A percentile compares a stretch with the other conserved stretches of the same genome.
These are phyloP conservation scores for Hyphopichia burtonii DNA, from an alignment of 1,139 yeast species.

Conservation along the genomic window DNA sequence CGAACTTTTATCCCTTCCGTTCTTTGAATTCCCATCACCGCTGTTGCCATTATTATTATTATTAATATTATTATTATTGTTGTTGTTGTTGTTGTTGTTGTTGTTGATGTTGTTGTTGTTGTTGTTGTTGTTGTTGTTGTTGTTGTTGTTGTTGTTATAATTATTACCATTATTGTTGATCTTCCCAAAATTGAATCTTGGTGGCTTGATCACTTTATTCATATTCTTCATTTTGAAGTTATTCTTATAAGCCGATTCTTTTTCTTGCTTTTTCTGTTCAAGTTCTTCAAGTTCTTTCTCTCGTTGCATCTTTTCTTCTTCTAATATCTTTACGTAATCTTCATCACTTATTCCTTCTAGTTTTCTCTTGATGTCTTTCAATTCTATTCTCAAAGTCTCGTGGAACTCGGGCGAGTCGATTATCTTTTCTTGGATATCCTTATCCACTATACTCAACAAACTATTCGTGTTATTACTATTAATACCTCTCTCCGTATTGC, in stretches of 20 bases:
- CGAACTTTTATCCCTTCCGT: constrained; percentile 4
- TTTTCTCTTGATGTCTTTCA: constrained; percentile 34
- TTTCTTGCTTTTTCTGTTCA: constrained; percentile 8
- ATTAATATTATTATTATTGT: background rate
- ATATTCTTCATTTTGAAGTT: constrained; percentile 28
- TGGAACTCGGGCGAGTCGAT: constrained; percentile 46
- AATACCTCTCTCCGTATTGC: constrained; percentile 3
- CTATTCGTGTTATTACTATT: constrained; percentile 7
- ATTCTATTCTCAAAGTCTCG: constrained; percentile 27
- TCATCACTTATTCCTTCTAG: constrained; percentile 41
- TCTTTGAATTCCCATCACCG: constrained; percentile 4
- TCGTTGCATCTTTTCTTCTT: constrained; percentile 7
- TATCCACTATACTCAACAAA: constrained; percentile 41
- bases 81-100: no score
- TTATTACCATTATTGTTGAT: background rate
- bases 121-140: no score
- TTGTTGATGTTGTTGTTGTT: no score
- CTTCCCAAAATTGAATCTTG: constrained; percentile 26
- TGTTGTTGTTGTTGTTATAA: background rate
- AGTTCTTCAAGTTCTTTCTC: constrained; percentile 7
- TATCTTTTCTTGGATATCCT: constrained; percentile 46
- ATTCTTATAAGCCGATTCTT: constrained; percentile 20
- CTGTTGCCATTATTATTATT: background rate
- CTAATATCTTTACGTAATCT: constrained; percentile 31
- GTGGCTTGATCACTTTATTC: constrained; percentile 27